A percentile compares a stretch with the other conserved stretches of the same genome.
These are phyloP conservation scores for Hyaloscypha hepaticicola DNA, from an alignment of 495 filamentous ascomycete species.

Conservation along the genomic window DNA sequence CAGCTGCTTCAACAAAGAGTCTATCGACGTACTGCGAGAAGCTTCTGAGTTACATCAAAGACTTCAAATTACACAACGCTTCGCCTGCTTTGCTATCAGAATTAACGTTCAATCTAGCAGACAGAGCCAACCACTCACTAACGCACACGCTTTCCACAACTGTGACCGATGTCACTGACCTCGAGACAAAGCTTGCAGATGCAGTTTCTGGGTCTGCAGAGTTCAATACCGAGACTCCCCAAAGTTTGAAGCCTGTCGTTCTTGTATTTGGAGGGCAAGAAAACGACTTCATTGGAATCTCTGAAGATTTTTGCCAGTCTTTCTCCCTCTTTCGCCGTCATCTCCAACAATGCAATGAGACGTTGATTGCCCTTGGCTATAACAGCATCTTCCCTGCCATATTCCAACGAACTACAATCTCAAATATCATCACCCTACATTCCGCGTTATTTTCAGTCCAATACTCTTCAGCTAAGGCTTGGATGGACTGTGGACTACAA, in stretches of 20 bases:
- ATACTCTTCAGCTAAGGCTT: constrained; percentile 8
- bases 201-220: neutral
- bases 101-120: constrained; percentile 2
- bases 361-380: neutral
- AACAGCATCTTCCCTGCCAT: neutral
- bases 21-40: constrained; percentile 7
- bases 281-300: neutral
- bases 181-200: neutral
- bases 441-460: constrained; percentile 1
- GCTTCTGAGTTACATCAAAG: neutral
- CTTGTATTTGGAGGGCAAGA: neutral
- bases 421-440: constrained; percentile 15
- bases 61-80: neutral
- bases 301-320: neutral
- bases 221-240: neutral
- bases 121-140: constrained; percentile 4
- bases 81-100: neutral
- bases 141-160: neutral
- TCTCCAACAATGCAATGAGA: neutral
- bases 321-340: neutral
- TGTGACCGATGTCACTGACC: neutral
- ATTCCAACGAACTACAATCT: neutral
- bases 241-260: neutral
- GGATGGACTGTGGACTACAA: constrained; percentile 12
- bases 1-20: neutral